Evolutionary conservation across 1,139 yeast species (phyloP).

Genomic region (Sugiyamaella paludigena): DNA sequence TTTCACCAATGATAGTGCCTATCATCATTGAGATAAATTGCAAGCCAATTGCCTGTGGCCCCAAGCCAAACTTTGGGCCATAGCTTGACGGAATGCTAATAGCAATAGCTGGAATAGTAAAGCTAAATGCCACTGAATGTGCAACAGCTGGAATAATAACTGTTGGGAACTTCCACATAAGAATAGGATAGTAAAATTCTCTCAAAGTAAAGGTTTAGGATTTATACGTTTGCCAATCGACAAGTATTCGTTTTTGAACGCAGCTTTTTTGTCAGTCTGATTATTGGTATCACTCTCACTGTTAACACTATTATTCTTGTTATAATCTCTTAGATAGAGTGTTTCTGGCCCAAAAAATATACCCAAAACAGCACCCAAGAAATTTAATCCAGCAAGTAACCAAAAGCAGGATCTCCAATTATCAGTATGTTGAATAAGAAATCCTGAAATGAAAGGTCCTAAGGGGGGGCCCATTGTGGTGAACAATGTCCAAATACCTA

Average conservation of each 20-base stretch:
- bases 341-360: constrained; percentile 21
- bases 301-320: neutral
- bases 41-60: constrained; percentile 31
- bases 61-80: constrained; percentile 28
- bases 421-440: constrained; percentile 20
- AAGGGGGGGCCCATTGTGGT: constrained; percentile 20
- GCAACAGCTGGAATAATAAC: constrained; percentile 26
- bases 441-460: constrained; percentile 23
- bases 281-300: neutral
- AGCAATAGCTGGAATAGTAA: constrained; percentile 31
- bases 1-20: constrained; percentile 35
- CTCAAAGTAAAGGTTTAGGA: constrained; percentile 7
- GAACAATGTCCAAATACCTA: constrained; percentile 21
- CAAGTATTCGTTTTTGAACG: constrained; percentile 1
- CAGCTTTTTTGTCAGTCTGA: neutral
- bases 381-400: constrained; percentile 18
- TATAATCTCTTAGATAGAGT: constrained; percentile 16
- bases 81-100: constrained; percentile 35
- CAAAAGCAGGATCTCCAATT: constrained; percentile 16
- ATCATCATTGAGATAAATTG: constrained; percentile 33
- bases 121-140: constrained; percentile 29
- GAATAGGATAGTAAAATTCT: constrained; percentile 8
- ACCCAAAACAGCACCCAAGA: constrained; percentile 11
- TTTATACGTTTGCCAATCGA: neutral
- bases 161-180: neutral